phyloP scores from a whole-genome alignment of 192 early-diverging fungal species.

The Backusella macrospora region DNA sequence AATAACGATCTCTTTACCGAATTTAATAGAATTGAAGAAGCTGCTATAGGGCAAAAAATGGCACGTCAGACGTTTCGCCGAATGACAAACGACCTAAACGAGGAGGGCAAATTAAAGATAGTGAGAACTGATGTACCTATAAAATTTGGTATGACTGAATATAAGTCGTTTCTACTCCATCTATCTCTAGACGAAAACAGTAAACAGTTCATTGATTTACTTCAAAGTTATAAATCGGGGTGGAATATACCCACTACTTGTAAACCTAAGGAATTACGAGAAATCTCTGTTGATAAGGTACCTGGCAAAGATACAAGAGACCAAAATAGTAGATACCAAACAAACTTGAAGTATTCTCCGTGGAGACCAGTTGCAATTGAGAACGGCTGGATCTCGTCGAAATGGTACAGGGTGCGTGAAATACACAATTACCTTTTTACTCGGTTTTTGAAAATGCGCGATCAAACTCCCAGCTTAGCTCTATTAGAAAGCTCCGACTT shows the following conservation, averaged over 20 bases:
- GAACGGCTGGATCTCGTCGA: conserved; percentile 5
- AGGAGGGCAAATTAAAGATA: not conserved
- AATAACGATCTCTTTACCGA: not conserved
- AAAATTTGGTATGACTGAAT: not conserved
- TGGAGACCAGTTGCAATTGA: conserved; percentile 7
- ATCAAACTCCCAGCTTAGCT: no score
- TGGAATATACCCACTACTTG: not conserved
- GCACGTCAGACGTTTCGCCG: not conserved
- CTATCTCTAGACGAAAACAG: not conserved
- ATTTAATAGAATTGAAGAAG: not conserved
- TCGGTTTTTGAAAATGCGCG: not conserved
- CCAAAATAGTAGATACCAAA: not conserved
- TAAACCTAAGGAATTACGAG: not conserved
- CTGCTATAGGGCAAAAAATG: not conserved
- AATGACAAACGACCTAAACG: not conserved
- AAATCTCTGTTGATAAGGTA: not conserved
- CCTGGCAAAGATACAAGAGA: not conserved
- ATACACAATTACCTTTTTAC: not conserved
- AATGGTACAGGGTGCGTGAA: not conserved
- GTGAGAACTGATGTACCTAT: not conserved
- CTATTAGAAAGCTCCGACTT: not conserved
- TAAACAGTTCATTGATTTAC: not conserved
- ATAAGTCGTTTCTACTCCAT: not conserved
- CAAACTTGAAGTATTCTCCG: not conserved
- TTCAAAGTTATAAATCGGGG: not conserved